Evolutionary conservation across 176 grass and related monocot genomes (phyloP).

Genomic region (Bromus sterilis): DNA sequence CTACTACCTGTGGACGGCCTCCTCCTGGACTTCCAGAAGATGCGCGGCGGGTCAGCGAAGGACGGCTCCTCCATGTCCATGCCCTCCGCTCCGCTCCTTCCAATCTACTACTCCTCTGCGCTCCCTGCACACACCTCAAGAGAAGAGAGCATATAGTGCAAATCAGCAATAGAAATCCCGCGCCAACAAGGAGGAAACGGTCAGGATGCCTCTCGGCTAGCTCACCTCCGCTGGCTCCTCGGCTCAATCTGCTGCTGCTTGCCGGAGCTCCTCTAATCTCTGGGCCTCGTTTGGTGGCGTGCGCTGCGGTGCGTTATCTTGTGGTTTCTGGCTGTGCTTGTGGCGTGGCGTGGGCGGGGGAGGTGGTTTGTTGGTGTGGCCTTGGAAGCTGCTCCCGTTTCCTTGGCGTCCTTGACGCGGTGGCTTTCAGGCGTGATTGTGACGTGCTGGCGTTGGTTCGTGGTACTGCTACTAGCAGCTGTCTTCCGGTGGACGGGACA

Average conservation of each 20-base stretch:
- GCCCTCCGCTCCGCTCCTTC: not conserved
- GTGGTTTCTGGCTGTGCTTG: conserved; percentile 24
- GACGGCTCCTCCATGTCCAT: not conserved
- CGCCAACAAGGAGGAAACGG: not conserved
- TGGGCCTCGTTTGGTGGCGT: not conserved
- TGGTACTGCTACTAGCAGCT: not conserved
- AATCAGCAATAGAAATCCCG: not conserved
- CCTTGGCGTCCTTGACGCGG: conserved; percentile 2
- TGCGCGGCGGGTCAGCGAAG: conserved; percentile 57
- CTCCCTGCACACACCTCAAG: not conserved
- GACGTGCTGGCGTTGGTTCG: not conserved
- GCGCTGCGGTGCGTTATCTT: conserved; percentile 20
- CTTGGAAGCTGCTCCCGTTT: conserved; percentile 40
- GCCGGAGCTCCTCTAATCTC: not conserved
- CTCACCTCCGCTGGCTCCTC: not conserved
- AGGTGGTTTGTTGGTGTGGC: not conserved
- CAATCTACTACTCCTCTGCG: not conserved
- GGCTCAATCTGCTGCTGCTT: not conserved
- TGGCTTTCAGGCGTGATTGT: not conserved
- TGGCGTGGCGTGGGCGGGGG: not conserved
- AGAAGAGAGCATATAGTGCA: too few relatives aligned
- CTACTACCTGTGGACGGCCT: conserved; percentile 72
- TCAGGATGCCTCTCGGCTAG: not conserved
- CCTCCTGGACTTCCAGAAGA: conserved; percentile 89
- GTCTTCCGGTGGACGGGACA: not conserved